A percentile compares a stretch with the other conserved stretches of the same genome.
phyloP scores from a whole-genome alignment of 2,329 filamentous ascomycete genomes.

The Fusarium torulosum region DNA sequence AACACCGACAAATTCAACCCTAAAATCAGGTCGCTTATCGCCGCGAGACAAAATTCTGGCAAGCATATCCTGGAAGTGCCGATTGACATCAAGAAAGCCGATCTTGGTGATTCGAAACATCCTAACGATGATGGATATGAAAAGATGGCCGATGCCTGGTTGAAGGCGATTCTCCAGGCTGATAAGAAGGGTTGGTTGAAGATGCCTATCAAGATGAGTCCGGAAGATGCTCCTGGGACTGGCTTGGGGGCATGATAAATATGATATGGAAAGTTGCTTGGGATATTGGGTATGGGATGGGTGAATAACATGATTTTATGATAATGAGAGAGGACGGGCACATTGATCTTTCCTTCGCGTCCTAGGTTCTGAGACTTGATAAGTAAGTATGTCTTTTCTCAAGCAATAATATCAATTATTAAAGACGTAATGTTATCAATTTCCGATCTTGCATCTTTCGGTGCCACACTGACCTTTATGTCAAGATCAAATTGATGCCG shows the following conservation, averaged over 20 bases:
- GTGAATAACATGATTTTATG: too few relatives aligned
- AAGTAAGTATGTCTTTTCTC: too few relatives aligned
- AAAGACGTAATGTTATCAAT: too few relatives aligned
- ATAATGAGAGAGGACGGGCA: not conserved
- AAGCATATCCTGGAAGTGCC: conserved; percentile 29
- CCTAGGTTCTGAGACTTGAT: too few relatives aligned
- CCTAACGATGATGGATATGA: conserved; percentile 35
- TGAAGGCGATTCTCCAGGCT: conserved; percentile 27
- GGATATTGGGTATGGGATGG: too few relatives aligned
- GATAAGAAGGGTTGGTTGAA: conserved; percentile 32
- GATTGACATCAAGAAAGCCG: conserved; percentile 22
- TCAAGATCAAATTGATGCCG: too few relatives aligned
- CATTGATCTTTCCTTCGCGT: too few relatives aligned
- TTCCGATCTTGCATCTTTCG: too few relatives aligned
- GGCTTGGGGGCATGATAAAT: conserved; percentile 3
- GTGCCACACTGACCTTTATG: too few relatives aligned
- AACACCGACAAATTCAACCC: conserved; percentile 34
- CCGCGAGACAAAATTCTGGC: not conserved
- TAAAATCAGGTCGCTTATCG: conserved; percentile 17
- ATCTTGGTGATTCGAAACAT: conserved; percentile 30
- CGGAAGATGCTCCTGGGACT: conserved; percentile 20
- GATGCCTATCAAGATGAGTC: conserved; percentile 17
- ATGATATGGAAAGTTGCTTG: accelerated
- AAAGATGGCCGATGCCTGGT: conserved; percentile 38
- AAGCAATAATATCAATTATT: too few relatives aligned